phyloP scores from a whole-genome alignment of 164 flowering plant species.

The Dillenia suffruticosa region DNA sequence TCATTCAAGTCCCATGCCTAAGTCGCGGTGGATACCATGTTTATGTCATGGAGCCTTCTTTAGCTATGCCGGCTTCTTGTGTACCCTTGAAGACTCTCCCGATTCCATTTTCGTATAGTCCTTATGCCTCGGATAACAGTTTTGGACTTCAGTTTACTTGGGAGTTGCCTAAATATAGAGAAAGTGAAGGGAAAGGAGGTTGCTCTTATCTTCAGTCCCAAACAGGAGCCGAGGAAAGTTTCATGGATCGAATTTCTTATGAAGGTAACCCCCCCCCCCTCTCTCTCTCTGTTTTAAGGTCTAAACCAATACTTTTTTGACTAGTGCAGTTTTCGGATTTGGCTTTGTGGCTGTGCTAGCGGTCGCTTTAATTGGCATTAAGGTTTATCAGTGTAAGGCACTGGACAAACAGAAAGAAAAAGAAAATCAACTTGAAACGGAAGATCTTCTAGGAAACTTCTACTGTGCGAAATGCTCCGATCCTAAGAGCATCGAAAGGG shows the following conservation, averaged over 20 bases:
- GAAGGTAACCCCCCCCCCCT: background rate
- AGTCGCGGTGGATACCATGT: conserved; percentile 32
- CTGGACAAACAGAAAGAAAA: background rate
- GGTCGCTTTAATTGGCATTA: background rate
- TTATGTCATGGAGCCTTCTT: conserved; percentile 25
- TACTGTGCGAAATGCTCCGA: no score
- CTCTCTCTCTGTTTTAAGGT: background rate
- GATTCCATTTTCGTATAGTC: conserved; percentile 39
- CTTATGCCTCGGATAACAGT: conserved; percentile 33
- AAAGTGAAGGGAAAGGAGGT: background rate
- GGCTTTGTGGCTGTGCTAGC: background rate
- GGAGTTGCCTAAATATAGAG: conserved; percentile 16
- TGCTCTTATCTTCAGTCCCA: background rate
- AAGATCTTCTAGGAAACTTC: no score
- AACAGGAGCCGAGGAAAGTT: background rate
- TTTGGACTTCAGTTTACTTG: conserved; percentile 48
- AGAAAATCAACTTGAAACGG: background rate
- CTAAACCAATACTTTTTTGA: background rate
- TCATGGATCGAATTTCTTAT: background rate
- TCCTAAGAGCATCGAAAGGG: no score
- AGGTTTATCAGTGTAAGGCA: conserved; percentile 1
- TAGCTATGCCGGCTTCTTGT: conserved; percentile 23
- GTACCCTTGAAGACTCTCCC: conserved; percentile 24
- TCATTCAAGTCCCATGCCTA: conserved; percentile 29
- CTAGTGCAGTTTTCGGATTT: background rate